Evolutionary conservation across 208 protist species (phyloP), one percentile per base, ranked within the genome.

Genomic region (Trypanosoma grayi): DNA sequence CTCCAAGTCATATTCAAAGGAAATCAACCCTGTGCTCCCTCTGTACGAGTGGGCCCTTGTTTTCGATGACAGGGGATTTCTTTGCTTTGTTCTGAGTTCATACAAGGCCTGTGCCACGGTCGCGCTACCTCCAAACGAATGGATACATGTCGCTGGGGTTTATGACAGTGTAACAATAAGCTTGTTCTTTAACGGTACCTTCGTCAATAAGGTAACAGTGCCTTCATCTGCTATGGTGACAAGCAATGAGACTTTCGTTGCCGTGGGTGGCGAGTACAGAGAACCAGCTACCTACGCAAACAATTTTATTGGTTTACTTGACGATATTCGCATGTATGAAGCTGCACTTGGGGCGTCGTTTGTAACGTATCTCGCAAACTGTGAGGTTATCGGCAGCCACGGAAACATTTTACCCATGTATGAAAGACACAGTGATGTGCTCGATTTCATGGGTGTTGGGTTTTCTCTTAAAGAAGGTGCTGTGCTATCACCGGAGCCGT

Each of bases 31-130:
- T 33, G 3, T 36, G 16, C 16, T 16, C 37, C 52, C 36, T 34
- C 52, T 45, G 3, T 58, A 34, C 30, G 52, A 46, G 37, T 58
- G 52, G 52, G 52, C 52, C 3, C 34, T 58, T 10, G 52, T 22
- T 18, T 58, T 44, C 20, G 10, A 58, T 3, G 6, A 1, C 16
- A 6, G 25, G 4, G 52, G 52, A 58, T 31, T n/a, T 41, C 2
- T 58, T 30, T 58, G 52, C 34, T 58, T 58, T 58, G 33, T 33
- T 16, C 10, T 58, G n/a, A 33, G 1, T 20, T 7, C 16, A 41
- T 30, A 45, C 34, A 22, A 4, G 36, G 20, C n/a, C 33, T 58
- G 52, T 58, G 0, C 8, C 8, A 58, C 18, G 22, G 30, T 14
- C 30, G 4, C 10, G 45, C 7, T 31, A 27, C 24, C 33, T 45